Percentiles rank a stretch among this genome's conserved stretches.
Evolutionary conservation across 805 yeast species (phyloP).

Genomic region (Wickerhamomyces chambardii): DNA sequence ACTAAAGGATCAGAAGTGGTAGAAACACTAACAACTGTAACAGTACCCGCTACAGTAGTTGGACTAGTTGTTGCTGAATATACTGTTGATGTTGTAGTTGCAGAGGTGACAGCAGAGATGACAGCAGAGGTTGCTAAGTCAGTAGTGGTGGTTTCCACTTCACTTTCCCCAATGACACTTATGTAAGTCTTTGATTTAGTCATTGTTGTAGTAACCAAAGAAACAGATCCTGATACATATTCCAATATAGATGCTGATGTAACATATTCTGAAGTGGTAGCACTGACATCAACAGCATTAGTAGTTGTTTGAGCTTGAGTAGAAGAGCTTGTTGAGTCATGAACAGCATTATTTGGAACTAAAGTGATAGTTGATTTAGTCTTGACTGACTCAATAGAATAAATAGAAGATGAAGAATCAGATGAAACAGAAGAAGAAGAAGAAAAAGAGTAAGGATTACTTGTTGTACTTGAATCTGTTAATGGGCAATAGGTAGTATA

Average conservation of each 20-base stretch:
- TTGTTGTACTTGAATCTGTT: conserved; percentile 10
- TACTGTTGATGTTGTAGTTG: conserved; percentile 6
- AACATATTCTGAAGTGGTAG: too few species aligned
- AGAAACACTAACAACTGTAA: background rate
- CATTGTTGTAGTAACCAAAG: background rate
- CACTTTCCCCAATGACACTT: conserved; percentile 1
- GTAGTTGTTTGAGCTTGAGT: too few species aligned
- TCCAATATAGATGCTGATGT: too few species aligned
- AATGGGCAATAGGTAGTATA: conserved; percentile 13
- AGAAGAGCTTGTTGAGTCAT: background rate
- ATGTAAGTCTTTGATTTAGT: background rate
- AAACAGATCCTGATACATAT: too few species aligned
- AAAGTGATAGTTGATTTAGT: background rate
- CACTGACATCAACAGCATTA: too few species aligned
- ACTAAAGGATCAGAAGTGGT: background rate
- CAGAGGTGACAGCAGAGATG: conserved; percentile 5
- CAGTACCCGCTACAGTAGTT: background rate
- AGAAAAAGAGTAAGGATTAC: conserved; percentile 17
- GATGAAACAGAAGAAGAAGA: conserved; percentile 3
- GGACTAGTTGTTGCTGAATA: conserved; percentile 1
- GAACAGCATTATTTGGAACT: background rate
- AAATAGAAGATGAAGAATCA: conserved; percentile 3
- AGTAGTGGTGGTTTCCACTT: conserved; percentile 8
- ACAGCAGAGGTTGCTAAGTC: conserved; percentile 8
- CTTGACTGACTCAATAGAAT: background rate